These are phyloP conservation scores for Ogataea sp. DNA, from an alignment of 805 yeast genomes.

Conservation along the genomic window DNA sequence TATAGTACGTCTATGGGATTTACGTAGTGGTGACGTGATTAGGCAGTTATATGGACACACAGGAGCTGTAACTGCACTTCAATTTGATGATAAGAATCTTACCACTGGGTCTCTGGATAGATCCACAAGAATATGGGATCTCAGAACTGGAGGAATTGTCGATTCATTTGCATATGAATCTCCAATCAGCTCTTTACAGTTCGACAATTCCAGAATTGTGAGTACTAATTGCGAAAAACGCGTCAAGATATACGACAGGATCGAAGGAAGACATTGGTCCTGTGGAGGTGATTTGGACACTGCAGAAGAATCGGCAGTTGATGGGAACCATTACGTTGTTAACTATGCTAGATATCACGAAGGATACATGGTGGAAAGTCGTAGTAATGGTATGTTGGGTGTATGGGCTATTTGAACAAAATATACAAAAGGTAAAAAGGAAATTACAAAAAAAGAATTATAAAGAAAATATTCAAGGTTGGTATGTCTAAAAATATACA, in stretches of 20 bases:
- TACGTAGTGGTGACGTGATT: slow-evolving; percentile 60
- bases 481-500: too few species aligned
- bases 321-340: slow-evolving; percentile 16
- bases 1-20: slow-evolving; percentile 66
- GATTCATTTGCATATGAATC: slow-evolving; percentile 56
- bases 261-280: slow-evolving; percentile 42
- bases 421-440: too few species aligned
- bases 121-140: slow-evolving; percentile 64
- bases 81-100: slow-evolving; percentile 58
- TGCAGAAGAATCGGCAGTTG: slow-evolving; percentile 14
- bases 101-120: slow-evolving; percentile 59
- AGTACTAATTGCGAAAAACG: slow-evolving; percentile 38
- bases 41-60: slow-evolving; percentile 60
- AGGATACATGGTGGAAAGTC: slow-evolving; percentile 62
- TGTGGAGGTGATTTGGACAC: slow-evolving; percentile 34
- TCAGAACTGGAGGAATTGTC: slow-evolving; percentile 54
- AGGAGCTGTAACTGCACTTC: slow-evolving; percentile 57
- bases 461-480: too few species aligned
- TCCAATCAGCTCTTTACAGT: slow-evolving; percentile 47
- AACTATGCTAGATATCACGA: slow-evolving; percentile 44
- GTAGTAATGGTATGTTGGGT: slow-evolving; percentile 50
- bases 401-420: slow-evolving; percentile 46
- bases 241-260: slow-evolving; percentile 52
- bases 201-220: slow-evolving; percentile 51
- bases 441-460: too few species aligned